Evolutionary conservation across 139 green algal genomes (phyloP), one percentile per base, ranked within the genome.

Genomic region (Tetradesmus obliquus): DNA sequence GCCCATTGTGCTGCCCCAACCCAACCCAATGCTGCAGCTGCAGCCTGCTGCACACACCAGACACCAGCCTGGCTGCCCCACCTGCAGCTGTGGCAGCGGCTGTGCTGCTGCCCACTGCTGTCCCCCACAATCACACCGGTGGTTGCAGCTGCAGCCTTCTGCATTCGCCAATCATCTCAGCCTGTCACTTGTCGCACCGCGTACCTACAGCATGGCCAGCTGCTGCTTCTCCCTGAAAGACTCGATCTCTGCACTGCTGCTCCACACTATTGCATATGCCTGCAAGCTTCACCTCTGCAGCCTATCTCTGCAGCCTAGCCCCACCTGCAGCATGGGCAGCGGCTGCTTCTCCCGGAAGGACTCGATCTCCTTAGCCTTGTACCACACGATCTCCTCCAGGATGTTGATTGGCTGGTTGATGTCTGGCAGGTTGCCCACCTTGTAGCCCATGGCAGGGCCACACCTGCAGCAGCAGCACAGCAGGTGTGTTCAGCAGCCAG

Each of bases 361-460:
- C 85, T 95, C 95, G 84, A 99, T 96, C 92, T 99, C 97, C 53
- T 95, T 92, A 12, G 97, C 95, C 91, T 99, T 99, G 86, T 95
- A 98, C 96, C 98, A 99, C 17, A 99, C 98, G 88, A 99, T 99
- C 93, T 99, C 98, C 92, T 99, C 98, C 88, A 99, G 93, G 83
- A 99, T 99, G 94, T 99, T 99, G 24, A 93, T 94, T 0, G 98
- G 98, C 92, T 98, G 96, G 94, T 98, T 98, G 81, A 97, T 96
- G 66, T 98, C 97, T 20, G 95, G 79, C 72, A 95, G 55, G 17
- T 92, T 92, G 17, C 94, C 91, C 0, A 98, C 95, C 76, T 96
- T 93, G 92, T 98, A 99, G 15, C 94, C 92, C 15, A 98, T 94
- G 0, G 69, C 7, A 0, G 95, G 95, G 2, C 97, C 97, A 88